Evolutionary conservation across 352 stramenopile genomes (phyloP).

Genomic region (Globisporangium iwayamae): DNA sequence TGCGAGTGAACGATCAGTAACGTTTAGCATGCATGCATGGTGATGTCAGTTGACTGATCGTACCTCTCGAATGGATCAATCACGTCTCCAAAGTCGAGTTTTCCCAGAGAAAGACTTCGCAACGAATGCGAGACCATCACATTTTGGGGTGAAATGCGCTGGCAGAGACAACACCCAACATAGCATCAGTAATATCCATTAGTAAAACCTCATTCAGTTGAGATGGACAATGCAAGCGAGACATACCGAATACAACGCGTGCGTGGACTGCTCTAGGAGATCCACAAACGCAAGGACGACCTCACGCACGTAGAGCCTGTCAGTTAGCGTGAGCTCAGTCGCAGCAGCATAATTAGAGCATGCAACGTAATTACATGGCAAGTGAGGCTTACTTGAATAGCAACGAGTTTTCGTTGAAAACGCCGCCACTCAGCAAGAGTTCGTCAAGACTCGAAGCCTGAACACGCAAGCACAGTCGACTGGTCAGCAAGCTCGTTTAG

Average conservation of each 20-base stretch:
- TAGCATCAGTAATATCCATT: not conserved
- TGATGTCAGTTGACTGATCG: no score
- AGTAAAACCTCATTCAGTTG: not conserved
- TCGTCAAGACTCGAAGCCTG: conserved; percentile 5
- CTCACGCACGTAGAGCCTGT: conserved; percentile 11
- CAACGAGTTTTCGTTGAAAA: conserved; percentile 2
- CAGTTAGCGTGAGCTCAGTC: not conserved
- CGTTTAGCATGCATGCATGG: not conserved
- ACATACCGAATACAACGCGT: conserved; percentile 14
- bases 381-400: conserved; percentile 5
- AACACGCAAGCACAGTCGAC: not conserved
- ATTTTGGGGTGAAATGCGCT: conserved; percentile 2
- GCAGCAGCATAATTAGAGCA: not conserved
- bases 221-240: not conserved
- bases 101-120: not conserved
- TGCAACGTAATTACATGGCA: not conserved
- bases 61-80: conserved; percentile 9
- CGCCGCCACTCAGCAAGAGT: conserved; percentile 1
- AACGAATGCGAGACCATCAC: conserved; percentile 5
- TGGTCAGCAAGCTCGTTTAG: not conserved
- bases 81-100: conserved; percentile 7
- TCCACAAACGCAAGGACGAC: conserved; percentile 27
- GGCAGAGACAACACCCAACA: not conserved
- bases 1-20: not conserved
- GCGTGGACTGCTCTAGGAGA: conserved; percentile 28